Base-by-base conservation (phyloP, 805 yeast species). In the Maudiozyma saulgeensis region DNA sequence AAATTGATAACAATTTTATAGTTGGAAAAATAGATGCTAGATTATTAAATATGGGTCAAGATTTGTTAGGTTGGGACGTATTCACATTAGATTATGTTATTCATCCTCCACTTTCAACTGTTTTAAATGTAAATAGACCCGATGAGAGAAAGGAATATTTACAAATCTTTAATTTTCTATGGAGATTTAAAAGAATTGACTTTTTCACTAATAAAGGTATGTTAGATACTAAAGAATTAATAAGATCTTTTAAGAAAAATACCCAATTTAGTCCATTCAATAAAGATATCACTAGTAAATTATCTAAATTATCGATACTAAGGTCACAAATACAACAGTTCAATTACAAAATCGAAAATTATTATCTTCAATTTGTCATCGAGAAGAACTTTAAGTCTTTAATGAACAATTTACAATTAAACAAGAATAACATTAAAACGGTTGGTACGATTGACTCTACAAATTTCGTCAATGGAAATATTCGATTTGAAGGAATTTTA, bases 11-110 rank as follows among this genome's bases (percentile, higher is more conserved):
- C 1, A 69, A 66, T 2, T 68, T 64, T 16, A 72, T 78, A 9
- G 62, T 78, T 12, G 68, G 75, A 42, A 67, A 86, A 46, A 62
- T 91, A 12, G 98, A 93, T 70, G 96, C 96, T 0, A 72, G 96
- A 43, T 73, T 90, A 21, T 71, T 90, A 45, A 88, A 84, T 51
- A 68, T 84, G 45, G 82, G 82, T 3, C 87, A 82, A 56, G 84
- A 87, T 0, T 78, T 81, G 28, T 67, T 79, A 46, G 96, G 96
- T 0, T 90, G 96, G 96, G 95, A 90, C 61, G 88, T 86, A 2
- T 90, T 91, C 63, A 87, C 96, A 0, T 68, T 90, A 37, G 97
- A 89, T 60, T 93, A 86, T 63, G 70, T 76, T 48, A 58, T 79
- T 11, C 74, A 62, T 11, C 56, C 71, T 13, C 85, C 85, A 0